A percentile compares a stretch with the other conserved stretches of the same genome.
Evolutionary conservation across 441 rosid species (phyloP).

Genomic region (Metrosideros polymorpha): DNA sequence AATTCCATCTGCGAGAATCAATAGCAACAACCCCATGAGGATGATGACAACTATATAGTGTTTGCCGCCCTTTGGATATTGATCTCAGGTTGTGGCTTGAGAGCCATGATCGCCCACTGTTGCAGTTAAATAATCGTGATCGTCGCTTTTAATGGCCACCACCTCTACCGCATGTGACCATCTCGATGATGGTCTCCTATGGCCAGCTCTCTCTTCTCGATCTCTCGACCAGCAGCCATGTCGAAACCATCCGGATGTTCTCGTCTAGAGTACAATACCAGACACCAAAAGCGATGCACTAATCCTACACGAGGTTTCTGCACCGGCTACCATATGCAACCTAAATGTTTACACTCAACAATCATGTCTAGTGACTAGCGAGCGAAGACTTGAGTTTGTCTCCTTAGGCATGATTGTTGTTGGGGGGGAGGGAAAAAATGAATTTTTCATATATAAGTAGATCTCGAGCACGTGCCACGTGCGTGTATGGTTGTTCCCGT

Average conservation of each 20-base stretch:
- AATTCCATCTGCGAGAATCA: not conserved
- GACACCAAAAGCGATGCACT: not conserved
- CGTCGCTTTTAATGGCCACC: not conserved
- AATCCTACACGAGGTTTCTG: not conserved
- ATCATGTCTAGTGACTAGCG: not conserved
- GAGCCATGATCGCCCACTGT: not conserved
- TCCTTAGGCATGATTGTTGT: not conserved
- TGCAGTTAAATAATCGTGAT: not conserved
- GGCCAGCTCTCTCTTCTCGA: not conserved
- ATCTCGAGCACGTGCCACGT: not conserved
- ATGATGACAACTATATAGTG: not conserved
- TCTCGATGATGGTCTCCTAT: not conserved
- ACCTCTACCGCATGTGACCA: not conserved
- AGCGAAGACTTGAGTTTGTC: not conserved
- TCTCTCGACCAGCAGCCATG: not conserved
- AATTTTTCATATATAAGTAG: not conserved
- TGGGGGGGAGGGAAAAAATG: not conserved
- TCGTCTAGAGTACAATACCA: not conserved
- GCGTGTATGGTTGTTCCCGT: too few species aligned
- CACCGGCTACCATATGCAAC: not conserved
- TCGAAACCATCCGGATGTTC: not conserved
- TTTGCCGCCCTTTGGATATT: not conserved
- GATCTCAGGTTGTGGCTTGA: not conserved
- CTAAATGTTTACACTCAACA: not conserved
- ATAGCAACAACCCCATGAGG: not conserved